These are phyloP conservation scores for Penicillium hordei DNA, from an alignment of 2,329 filamentous ascomycete species.

Conservation along the genomic window DNA sequence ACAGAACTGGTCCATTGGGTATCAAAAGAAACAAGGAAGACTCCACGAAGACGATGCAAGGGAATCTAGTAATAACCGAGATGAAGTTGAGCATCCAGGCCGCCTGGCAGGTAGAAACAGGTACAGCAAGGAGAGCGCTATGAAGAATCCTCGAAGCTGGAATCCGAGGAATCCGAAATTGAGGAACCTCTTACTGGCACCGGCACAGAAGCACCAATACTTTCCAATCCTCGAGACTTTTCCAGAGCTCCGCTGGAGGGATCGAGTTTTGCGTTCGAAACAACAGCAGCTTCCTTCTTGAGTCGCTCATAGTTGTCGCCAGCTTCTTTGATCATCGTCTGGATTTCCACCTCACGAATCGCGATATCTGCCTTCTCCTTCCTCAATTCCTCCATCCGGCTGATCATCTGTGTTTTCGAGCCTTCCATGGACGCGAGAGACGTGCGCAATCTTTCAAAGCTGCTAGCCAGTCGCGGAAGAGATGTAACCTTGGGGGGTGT, in stretches of 20 bases:
- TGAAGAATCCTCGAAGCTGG: conserved; percentile 30
- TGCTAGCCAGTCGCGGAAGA: conserved; percentile 69
- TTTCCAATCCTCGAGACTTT: conserved; percentile 40
- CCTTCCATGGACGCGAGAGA: conserved; percentile 64
- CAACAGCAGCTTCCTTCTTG: conserved; percentile 45
- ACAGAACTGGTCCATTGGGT: conserved; percentile 12
- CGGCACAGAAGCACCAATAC: conserved; percentile 36
- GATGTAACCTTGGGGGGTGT: conserved; percentile 74
- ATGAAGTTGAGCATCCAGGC: not conserved
- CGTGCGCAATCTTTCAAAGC: conserved; percentile 62
- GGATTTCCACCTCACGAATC: conserved; percentile 73
- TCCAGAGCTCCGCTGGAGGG: conserved; percentile 30
- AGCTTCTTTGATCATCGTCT: conserved; percentile 75
- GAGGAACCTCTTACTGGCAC: conserved; percentile 21
- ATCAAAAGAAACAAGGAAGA: conserved; percentile 21
- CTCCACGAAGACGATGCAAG: conserved; percentile 5
- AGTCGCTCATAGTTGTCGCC: conserved; percentile 68
- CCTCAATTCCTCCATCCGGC: conserved; percentile 64
- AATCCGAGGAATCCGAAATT: conserved; percentile 19
- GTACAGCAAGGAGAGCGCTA: conserved; percentile 4
- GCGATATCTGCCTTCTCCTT: conserved; percentile 68
- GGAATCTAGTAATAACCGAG: not conserved
- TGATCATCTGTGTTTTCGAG: conserved; percentile 60
- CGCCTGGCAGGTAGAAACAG: not conserved
- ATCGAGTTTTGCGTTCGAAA: conserved; percentile 27